Evolutionary conservation across 768 basidiomycete species (phyloP).

Genomic region (Hygrocybe coccinea): DNA sequence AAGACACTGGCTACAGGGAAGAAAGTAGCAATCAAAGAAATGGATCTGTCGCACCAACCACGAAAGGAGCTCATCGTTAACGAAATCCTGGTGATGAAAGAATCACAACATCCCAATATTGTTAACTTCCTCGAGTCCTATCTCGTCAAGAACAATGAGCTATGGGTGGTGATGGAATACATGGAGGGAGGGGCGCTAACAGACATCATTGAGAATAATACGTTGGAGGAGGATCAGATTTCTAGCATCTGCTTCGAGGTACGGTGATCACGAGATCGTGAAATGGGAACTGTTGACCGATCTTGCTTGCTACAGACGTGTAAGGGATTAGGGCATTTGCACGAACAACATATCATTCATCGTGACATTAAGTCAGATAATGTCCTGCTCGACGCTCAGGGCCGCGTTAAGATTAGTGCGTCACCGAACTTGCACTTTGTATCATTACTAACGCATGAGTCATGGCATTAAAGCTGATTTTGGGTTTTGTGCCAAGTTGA

Average conservation of each 20-base stretch:
- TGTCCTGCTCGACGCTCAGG: slow-evolving; percentile 85
- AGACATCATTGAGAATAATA: slow-evolving; percentile 96
- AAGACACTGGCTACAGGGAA: slow-evolving; percentile 78
- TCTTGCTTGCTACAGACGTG: slow-evolving; percentile 61
- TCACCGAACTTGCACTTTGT: slow-evolving; percentile 15
- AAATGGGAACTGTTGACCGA: background rate
- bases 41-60: slow-evolving; percentile 93
- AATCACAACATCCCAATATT: slow-evolving; percentile 94
- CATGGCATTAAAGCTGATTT: slow-evolving; percentile 67
- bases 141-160: slow-evolving; percentile 79
- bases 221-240: slow-evolving; percentile 92
- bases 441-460: background rate
- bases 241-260: slow-evolving; percentile 90
- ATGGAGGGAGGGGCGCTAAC: slow-evolving; percentile 98
- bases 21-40: slow-evolving; percentile 97
- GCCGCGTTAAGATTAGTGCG: slow-evolving; percentile 96
- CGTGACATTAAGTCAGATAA: slow-evolving; percentile 98
- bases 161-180: slow-evolving; percentile 99
- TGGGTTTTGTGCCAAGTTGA: slow-evolving; percentile 93
- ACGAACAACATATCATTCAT: slow-evolving; percentile 92
- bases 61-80: slow-evolving; percentile 97
- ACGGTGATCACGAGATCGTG: slow-evolving; percentile 22
- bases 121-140: slow-evolving; percentile 94
- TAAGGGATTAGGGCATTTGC: slow-evolving; percentile 88
- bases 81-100: slow-evolving; percentile 98